phyloP scores from a whole-genome alignment of 2,329 filamentous ascomycete species.

The Penicillium sp. region DNA sequence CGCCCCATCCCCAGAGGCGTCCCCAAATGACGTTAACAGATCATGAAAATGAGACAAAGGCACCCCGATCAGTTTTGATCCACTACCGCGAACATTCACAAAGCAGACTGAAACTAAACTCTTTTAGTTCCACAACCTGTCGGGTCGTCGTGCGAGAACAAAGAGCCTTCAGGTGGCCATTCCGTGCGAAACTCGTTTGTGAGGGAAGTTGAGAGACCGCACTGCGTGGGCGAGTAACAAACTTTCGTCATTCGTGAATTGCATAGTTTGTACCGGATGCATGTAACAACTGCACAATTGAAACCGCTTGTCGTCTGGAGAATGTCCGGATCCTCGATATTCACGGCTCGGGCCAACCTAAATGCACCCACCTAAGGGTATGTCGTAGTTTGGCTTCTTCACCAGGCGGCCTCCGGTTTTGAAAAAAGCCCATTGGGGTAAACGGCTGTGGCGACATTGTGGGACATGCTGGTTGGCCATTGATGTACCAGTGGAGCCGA shows the following conservation, averaged over 20 bases:
- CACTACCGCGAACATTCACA: neutral
- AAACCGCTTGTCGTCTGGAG: neutral
- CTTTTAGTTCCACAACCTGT: neutral
- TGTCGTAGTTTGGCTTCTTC: too few relatives aligned
- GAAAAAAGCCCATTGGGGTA: too few relatives aligned
- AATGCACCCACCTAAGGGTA: too few relatives aligned
- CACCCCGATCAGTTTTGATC: neutral
- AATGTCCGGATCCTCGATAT: neutral
- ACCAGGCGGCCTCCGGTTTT: too few relatives aligned
- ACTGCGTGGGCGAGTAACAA: neutral
- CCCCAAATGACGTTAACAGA: neutral
- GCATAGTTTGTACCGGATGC: neutral
- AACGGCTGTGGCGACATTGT: too few relatives aligned
- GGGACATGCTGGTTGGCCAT: too few relatives aligned
- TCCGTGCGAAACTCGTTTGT: neutral
- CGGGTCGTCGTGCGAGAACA: neutral
- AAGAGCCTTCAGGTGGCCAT: neutral
- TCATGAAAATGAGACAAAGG: neutral
- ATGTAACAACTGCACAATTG: neutral
- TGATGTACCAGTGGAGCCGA: too few relatives aligned
- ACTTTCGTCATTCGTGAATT: neutral
- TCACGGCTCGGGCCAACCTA: neutral
- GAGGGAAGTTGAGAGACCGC: neutral
- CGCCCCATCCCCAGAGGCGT: neutral
- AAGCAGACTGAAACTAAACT: neutral